phyloP scores from a whole-genome alignment of 208 protist species.

The Plasmodiophora brassicae region DNA sequence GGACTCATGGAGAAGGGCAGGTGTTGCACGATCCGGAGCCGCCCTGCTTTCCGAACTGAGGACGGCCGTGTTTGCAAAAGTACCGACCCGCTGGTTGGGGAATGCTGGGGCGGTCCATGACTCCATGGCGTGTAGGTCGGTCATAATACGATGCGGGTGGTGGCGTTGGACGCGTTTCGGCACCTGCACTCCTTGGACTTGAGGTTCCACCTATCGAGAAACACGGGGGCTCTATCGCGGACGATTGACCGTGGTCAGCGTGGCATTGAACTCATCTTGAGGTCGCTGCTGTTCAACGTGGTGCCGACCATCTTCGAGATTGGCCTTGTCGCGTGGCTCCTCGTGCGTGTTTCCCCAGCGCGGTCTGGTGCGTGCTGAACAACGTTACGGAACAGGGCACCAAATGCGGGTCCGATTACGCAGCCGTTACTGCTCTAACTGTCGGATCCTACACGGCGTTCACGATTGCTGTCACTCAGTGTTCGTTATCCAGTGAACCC shows the following conservation, averaged over 20 bases:
- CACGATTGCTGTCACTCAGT: slow-evolving; percentile 21
- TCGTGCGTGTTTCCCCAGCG: neutral
- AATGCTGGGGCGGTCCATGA: neutral
- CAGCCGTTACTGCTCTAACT: neutral
- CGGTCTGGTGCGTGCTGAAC: neutral
- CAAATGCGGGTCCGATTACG: neutral
- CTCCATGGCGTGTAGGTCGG: neutral
- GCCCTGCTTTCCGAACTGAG: neutral
- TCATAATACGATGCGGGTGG: neutral
- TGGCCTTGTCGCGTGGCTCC: slow-evolving; percentile 39
- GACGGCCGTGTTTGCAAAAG: neutral
- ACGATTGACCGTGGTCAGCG: slow-evolving; percentile 50
- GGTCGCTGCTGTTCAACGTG: slow-evolving; percentile 44
- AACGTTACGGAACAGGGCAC: neutral
- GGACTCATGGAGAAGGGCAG: too few species aligned
- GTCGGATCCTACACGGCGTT: neutral
- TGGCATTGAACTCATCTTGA: slow-evolving; percentile 37
- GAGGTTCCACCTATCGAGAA: slow-evolving; percentile 48
- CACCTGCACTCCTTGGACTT: slow-evolving; percentile 40
- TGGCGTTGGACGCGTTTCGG: slow-evolving; percentile 28
- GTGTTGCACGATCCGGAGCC: neutral
- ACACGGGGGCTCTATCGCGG: slow-evolving; percentile 55
- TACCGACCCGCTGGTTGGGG: neutral
- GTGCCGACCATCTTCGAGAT: slow-evolving; percentile 46
- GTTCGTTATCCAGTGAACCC: neutral